Evolutionary conservation across 805 yeast genomes (phyloP), one percentile per base, ranked within the genome.

Genomic region (Metschnikowia anglica): DNA sequence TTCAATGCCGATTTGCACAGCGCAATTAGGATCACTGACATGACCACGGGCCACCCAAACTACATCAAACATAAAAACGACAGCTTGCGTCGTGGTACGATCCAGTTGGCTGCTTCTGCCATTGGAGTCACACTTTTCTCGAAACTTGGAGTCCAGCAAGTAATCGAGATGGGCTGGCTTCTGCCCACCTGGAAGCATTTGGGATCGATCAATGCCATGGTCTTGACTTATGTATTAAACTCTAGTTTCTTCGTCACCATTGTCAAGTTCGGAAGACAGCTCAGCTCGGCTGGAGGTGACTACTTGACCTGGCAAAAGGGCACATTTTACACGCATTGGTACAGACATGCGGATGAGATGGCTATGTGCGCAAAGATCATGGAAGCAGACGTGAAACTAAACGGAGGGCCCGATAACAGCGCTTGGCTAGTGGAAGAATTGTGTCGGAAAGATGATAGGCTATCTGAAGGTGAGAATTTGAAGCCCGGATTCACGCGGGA

Each of bases 291-390:
- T 1, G 75, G 80, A 16, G 83, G 84, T 10, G 74, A 72, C 41
- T 70, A 66, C 49, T 65, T 83, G 46, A 72, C 77, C 35, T 86
- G 88, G 82, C 75, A 72, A 36, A 73, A 73, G 47, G 88, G 88
- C 4, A 79, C 85, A 0, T 73, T 81, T 42, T 80, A 83, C 41
- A 69, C 74, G 21, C 73, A 78, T 49, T 81, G 88, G 81, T 81
- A 70, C 56, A 63, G 69, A 44, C 85, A 81, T 59, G 76, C 82
- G 16, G 86, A 82, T 52, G 87, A 85, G 57, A 70, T 85, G 72
- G 64, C 76, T 46, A 79, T 86, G 81, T 73, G 83, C 33, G 68
- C 85, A 1, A 73, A 76, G 52, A 72, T 84, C 24, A 73, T 85
- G 24, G 87, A 83, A 46, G 76, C 84, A 37, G 89, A 87, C 60